These are phyloP conservation scores for Aspergillus luchuensis DNA, from an alignment of 2,329 filamentous ascomycete genomes.

Conservation along the genomic window DNA sequence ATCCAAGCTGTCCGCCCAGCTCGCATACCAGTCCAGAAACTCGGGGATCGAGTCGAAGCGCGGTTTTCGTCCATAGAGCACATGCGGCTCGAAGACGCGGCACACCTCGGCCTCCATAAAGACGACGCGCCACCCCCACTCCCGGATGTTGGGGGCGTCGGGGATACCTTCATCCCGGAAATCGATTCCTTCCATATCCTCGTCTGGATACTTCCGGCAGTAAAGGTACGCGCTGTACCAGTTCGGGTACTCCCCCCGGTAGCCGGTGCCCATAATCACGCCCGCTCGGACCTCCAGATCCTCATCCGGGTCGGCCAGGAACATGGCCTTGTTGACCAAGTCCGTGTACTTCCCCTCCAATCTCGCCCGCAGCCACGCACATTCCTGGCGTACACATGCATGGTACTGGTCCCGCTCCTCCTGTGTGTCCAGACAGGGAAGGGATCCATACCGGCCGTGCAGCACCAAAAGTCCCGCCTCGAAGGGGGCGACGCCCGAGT, in stretches of 20 bases:
- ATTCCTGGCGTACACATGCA: neutral
- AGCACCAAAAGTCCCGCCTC: neutral
- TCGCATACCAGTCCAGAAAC: neutral
- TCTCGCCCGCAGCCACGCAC: neutral
- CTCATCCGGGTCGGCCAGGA: neutral
- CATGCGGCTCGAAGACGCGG: neutral
- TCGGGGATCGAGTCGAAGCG: neutral
- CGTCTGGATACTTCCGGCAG: neutral
- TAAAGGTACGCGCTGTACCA: neutral
- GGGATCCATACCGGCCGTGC: too few relatives aligned
- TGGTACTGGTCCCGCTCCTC: neutral
- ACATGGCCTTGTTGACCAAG: neutral
- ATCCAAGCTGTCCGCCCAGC: neutral
- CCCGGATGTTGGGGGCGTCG: neutral
- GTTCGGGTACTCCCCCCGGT: neutral
- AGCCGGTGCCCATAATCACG: neutral
- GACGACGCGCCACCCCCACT: neutral
- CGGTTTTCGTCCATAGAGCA: neutral
- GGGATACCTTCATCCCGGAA: neutral
- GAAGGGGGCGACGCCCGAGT: neutral
- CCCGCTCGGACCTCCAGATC: neutral
- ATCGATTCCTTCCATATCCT: neutral
- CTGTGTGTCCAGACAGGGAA: neutral
- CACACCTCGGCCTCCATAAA: neutral
- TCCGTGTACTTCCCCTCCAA: neutral